Conservation (phyloP, 139 green algal species). For the Coelastrella sp. region DNA sequence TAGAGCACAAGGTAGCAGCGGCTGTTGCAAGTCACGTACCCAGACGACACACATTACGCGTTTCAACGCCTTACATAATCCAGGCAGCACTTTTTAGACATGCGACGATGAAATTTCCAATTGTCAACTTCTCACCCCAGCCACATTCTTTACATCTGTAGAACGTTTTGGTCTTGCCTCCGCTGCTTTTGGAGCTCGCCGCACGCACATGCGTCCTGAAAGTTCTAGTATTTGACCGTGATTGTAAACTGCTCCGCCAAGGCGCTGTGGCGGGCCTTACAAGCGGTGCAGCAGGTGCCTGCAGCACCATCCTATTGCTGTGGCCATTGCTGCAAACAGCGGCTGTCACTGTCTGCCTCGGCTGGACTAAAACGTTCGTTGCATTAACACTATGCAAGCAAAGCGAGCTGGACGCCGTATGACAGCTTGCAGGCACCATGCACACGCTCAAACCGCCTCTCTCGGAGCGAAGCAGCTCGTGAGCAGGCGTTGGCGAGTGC, state of each 20-base stretch:
- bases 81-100: background rate
- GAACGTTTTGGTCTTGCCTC: background rate
- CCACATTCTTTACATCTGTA: background rate
- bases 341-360: too few relatives aligned
- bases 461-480: background rate
- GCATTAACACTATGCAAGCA: too few relatives aligned
- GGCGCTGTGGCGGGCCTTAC: background rate
- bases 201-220: background rate
- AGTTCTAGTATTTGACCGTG: background rate
- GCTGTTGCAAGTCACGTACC: too few relatives aligned
- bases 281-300: too few relatives aligned
- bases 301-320: too few relatives aligned
- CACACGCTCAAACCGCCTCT: too few relatives aligned
- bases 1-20: too few relatives aligned
- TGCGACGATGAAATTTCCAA: background rate
- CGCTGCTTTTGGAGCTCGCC: background rate
- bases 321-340: too few relatives aligned
- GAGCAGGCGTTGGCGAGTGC: background rate
- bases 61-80: background rate
- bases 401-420: too few relatives aligned
- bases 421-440: too few relatives aligned
- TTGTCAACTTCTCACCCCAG: background rate
- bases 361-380: too few relatives aligned
- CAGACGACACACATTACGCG: too few relatives aligned
- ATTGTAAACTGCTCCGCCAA: background rate